Conservation (phyloP, 2,329 filamentous ascomycete genomes). For the Diaporthe australafricana region DNA sequence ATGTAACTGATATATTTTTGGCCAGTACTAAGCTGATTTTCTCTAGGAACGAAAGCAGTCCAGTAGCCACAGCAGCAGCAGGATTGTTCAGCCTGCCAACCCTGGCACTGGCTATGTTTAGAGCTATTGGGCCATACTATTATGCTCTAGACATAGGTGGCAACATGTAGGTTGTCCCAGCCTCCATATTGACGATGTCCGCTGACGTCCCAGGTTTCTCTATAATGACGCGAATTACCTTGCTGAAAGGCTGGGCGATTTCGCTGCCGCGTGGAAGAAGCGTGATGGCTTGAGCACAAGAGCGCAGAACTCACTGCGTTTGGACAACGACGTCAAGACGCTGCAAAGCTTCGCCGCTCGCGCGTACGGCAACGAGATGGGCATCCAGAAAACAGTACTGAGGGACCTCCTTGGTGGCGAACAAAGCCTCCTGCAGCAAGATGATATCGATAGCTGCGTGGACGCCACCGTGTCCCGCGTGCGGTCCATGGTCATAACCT, state of each 20-base stretch:
- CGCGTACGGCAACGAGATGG: conserved; percentile 72
- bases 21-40: conserved; percentile 32
- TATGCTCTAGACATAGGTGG: conserved; percentile 73
- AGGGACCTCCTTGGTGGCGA: conserved; percentile 70
- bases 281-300: conserved; percentile 63
- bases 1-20: conserved; percentile 31
- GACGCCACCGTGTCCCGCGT: conserved; percentile 65
- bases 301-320: conserved; percentile 65
- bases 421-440: conserved; percentile 70
- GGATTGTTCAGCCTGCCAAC: conserved; percentile 80
- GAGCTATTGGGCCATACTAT: conserved; percentile 80
- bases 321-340: conserved; percentile 70
- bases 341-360: conserved; percentile 71
- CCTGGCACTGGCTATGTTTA: conserved; percentile 80
- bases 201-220: conserved; percentile 60
- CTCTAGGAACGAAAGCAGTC: conserved; percentile 58
- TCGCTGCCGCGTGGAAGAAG: conserved; percentile 63
- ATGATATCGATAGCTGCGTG: conserved; percentile 63
- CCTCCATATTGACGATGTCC: too few species aligned
- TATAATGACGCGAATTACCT: conserved; percentile 77
- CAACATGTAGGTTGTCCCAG: conserved; percentile 66
- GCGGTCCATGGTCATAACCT: conserved; percentile 64
- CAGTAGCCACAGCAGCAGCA: conserved; percentile 74
- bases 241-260: conserved; percentile 65
- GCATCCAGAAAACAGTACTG: conserved; percentile 70